Evolutionary conservation across 495 filamentous ascomycete genomes (phyloP).

Genomic region (Margaritispora aquatica): DNA sequence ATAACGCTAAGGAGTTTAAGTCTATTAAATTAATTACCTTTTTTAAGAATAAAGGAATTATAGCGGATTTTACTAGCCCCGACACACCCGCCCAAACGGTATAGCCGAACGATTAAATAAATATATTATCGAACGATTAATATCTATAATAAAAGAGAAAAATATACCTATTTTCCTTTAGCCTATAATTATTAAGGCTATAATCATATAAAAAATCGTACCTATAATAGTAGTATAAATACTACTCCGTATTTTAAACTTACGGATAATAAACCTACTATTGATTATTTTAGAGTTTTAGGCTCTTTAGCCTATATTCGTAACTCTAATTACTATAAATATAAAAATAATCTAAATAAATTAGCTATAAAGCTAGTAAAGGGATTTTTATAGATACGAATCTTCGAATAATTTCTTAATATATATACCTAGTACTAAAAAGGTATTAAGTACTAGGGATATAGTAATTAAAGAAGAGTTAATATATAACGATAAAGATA

Average conservation of each 20-base stretch:
- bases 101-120: constrained; percentile 4
- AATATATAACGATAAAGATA: constrained; percentile 7
- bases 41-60: constrained; percentile 1
- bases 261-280: background rate
- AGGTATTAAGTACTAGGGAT: constrained; percentile 3
- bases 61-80: background rate
- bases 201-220: constrained; percentile 10
- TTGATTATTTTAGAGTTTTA: constrained; percentile 8
- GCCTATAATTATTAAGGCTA: constrained; percentile 8
- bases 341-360: constrained; percentile 7
- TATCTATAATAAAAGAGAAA: background rate
- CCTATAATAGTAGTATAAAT: constrained; percentile 12
- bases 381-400: constrained; percentile 2
- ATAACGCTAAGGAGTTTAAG: constrained; percentile 10
- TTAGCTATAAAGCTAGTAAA: constrained; percentile 3
- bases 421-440: constrained; percentile 10
- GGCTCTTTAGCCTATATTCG: constrained; percentile 4
- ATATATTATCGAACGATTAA: constrained; percentile 9
- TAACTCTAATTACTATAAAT: background rate
- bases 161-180: constrained; percentile 7
- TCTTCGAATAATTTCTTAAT: constrained; percentile 12
- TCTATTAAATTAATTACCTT: constrained; percentile 1
- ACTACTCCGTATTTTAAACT: background rate
- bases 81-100: background rate
- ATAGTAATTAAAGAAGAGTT: constrained; percentile 12